phyloP scores from a whole-genome alignment of 495 filamentous ascomycete species.

The Penicillium verhagenii region DNA sequence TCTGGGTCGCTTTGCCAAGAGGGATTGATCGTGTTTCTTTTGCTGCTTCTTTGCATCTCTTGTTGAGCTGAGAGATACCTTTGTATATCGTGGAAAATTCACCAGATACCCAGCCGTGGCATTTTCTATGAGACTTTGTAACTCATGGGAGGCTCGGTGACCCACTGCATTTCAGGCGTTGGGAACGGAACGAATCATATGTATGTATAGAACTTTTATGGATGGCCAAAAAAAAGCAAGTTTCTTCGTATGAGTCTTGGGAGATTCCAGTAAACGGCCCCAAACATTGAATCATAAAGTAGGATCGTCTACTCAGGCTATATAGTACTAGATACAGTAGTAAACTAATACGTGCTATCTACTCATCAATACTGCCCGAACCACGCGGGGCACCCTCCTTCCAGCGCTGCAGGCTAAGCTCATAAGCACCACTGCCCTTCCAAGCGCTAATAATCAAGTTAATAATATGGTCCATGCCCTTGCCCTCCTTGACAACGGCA shows the following conservation, averaged over 20 bases:
- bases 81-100: slow-evolving; percentile 5
- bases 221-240: slow-evolving; percentile 24
- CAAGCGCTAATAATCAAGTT: slow-evolving; percentile 88
- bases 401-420: slow-evolving; percentile 52
- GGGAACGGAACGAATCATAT: slow-evolving; percentile 16
- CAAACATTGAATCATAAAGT: too few relatives aligned
- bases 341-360: slow-evolving; percentile 2
- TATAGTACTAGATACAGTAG: too few relatives aligned
- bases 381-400: slow-evolving; percentile 49
- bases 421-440: slow-evolving; percentile 78
- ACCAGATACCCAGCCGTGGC: slow-evolving; percentile 28
- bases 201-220: slow-evolving; percentile 22
- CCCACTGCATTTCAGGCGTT: slow-evolving; percentile 35
- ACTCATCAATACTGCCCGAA: slow-evolving; percentile 42
- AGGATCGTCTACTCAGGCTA: too few relatives aligned
- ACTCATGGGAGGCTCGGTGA: slow-evolving; percentile 11
- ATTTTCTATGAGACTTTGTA: slow-evolving; percentile 20
- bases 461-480: slow-evolving; percentile 80
- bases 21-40: slow-evolving; percentile 24
- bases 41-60: slow-evolving; percentile 2
- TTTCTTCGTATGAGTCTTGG: slow-evolving; percentile 9
- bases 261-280: not conserved
- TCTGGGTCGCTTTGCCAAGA: slow-evolving; percentile 66
- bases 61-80: not conserved
- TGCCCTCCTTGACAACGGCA: slow-evolving; percentile 91